Base-by-base conservation (phyloP, 2,329 filamentous ascomycete genomes). In the Arthroderma uncinatum region DNA sequence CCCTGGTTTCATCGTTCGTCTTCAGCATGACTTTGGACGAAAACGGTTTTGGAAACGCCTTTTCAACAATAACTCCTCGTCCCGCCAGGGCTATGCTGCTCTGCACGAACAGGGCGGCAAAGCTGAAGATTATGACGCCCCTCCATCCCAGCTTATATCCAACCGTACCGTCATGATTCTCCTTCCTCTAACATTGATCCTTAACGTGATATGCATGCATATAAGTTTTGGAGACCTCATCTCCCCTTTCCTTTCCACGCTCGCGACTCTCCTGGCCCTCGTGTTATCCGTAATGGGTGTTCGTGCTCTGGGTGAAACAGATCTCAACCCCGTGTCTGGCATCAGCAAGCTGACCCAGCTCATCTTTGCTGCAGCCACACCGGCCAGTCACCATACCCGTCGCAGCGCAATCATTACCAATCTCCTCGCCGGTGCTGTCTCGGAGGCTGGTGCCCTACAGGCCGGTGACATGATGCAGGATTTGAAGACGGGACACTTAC, bases 381-480 rank as follows among this genome's bases (percentile, higher is more conserved):
- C 93, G 0, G 78, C 86, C 56, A 82, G 83, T 0, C 83, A 89
- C 65, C 86, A 86, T 64, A 90, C 90, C 62, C 85, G 86, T 63
- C 89, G 90, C 40, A 71, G 70, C 16, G 89, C 89, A 10, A 85
- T 98, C n/a, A 79, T 95, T 57, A 95, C 96, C 68, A 98, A 98
- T 68, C 81, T 98, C 1, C 83, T 98, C 5, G 93, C 92, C 0
- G 93, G 93, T 7, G 93, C 93, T 0, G 85, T 98, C 30, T 86
- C 83, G 9, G 87, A 91, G 70, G 83, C 85, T 2, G 87, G 93
- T 4, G 93, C 93, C 2, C 77, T 97, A 3, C 93, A 98, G 75
- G 92, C 93, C 2, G 93, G 93, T 7, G 93, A 98, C 70, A 82
- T 98, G 57, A 88, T 98, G 81, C 93, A 98, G 69, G 93, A 98